phyloP scores from a whole-genome alignment of 176 grass and related monocot species.

The Tuctoria greenei region DNA sequence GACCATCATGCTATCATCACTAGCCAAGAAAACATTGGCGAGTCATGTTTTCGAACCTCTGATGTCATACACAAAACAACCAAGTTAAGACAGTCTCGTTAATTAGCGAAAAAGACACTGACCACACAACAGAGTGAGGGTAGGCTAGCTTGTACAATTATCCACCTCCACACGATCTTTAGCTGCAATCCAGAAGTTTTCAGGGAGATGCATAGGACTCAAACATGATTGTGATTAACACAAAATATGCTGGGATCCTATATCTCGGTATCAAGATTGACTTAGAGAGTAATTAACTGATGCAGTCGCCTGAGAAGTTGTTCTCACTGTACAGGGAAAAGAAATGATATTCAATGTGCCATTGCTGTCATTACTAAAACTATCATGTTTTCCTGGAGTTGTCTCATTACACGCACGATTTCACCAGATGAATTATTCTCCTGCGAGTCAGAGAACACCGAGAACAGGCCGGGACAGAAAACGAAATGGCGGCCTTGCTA shows the following conservation, averaged over 20 bases:
- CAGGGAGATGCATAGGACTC: not conserved
- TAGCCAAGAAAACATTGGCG: not conserved
- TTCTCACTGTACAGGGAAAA: not conserved
- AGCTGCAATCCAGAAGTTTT: not conserved
- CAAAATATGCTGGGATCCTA: not conserved
- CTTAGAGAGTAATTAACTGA: not conserved
- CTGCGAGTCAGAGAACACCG: constrained; percentile 11
- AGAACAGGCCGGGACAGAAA: constrained; percentile 6
- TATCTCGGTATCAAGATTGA: not conserved
- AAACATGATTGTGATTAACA: constrained; percentile 14
- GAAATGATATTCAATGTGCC: constrained; percentile 3
- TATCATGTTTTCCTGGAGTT: not conserved
- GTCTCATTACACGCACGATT: constrained; percentile 3
- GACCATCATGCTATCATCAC: not conserved
- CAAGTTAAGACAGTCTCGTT: constrained; percentile 32
- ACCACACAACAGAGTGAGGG: not conserved
- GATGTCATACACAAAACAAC: constrained; percentile 25
- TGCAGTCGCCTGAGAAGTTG: not conserved
- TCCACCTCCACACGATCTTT: constrained; percentile 10
- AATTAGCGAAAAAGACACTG: constrained; percentile 25
- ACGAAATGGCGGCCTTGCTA: constrained; percentile 11
- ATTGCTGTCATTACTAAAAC: constrained; percentile 11
- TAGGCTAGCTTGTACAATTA: not conserved
- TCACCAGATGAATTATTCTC: constrained; percentile 17
- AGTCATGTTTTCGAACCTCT: not conserved